These are phyloP conservation scores for Phytophthora fragariae DNA, from an alignment of 352 stramenopile genomes.

Conservation along the genomic window DNA sequence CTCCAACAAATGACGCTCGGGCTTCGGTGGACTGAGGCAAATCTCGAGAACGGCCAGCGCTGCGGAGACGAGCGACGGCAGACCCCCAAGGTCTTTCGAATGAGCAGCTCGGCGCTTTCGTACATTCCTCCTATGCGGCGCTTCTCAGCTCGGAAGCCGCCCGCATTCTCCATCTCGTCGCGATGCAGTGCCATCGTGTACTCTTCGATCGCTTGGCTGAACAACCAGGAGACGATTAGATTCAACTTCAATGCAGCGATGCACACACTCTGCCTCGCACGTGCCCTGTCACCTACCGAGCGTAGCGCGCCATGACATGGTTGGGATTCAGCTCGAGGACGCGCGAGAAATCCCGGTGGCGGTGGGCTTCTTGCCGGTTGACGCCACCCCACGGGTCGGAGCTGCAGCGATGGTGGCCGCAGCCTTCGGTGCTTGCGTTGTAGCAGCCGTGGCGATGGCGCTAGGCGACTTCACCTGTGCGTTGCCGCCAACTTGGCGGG, in stretches of 20 bases:
- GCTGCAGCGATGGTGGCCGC: no score
- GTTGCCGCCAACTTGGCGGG: no score
- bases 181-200: slow-evolving; percentile 76
- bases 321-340: slow-evolving; percentile 74
- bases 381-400: no score
- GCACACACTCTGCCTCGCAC: no score
- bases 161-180: slow-evolving; percentile 61
- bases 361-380: no score
- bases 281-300: slow-evolving; percentile 33
- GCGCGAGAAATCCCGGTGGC: slow-evolving; percentile 64
- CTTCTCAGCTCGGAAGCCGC: no score
- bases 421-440: no score
- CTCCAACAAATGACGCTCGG: background rate
- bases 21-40: background rate
- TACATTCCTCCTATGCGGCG: slow-evolving; percentile 27
- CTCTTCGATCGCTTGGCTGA: slow-evolving; percentile 74
- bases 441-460: no score
- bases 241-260: background rate
- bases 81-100: slow-evolving; percentile 29
- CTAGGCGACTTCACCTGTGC: no score
- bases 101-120: slow-evolving; percentile 32
- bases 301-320: slow-evolving; percentile 85
- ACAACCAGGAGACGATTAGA: background rate
- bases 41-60: slow-evolving; percentile 1
- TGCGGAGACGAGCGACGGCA: slow-evolving; percentile 14